phyloP scores from a whole-genome alignment of 2,329 filamentous ascomycete species.

The Fusarium brevicatenulatum region DNA sequence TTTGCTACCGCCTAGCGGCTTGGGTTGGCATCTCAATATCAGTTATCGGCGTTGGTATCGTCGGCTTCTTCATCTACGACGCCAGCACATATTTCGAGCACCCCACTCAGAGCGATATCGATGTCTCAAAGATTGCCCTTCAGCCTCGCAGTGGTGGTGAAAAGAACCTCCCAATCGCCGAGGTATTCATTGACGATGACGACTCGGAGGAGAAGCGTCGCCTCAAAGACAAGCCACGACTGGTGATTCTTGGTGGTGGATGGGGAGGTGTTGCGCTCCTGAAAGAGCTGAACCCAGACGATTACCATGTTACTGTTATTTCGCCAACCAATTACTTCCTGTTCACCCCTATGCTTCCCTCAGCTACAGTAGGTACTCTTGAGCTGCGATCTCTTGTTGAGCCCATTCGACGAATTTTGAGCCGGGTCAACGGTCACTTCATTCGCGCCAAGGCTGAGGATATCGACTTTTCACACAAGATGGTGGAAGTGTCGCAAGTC shows the following conservation, averaged over 20 bases:
- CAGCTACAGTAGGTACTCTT: constrained; percentile 93
- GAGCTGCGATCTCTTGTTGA: constrained; percentile 92
- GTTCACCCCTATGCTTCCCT: constrained; percentile 97
- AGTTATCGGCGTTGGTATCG: constrained; percentile 73
- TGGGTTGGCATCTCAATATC: constrained; percentile 76
- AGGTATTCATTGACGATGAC: constrained; percentile 88
- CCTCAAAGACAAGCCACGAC: constrained; percentile 86
- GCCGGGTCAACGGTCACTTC: constrained; percentile 85
- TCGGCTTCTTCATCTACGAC: constrained; percentile 94
- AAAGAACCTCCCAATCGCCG: constrained; percentile 93
- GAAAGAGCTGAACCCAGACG: constrained; percentile 88
- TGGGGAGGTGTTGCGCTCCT: constrained; percentile 95
- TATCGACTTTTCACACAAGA: constrained; percentile 89
- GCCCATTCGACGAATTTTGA: constrained; percentile 86
- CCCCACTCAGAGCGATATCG: constrained; percentile 73
- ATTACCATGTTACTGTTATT: constrained; percentile 96
- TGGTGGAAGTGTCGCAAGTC: constrained; percentile 84
- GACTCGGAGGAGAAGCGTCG: constrained; percentile 75
- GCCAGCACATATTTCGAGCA: constrained; percentile 87
- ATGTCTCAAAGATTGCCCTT: constrained; percentile 85
- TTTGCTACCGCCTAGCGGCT: constrained; percentile 73
- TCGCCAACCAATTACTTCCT: constrained; percentile 97
- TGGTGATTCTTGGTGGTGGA: constrained; percentile 92
- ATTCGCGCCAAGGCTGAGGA: constrained; percentile 87
- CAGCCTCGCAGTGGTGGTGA: constrained; percentile 85